Conservation (phyloP, 306 rosid genomes). For the Rubus idaeus region DNA sequence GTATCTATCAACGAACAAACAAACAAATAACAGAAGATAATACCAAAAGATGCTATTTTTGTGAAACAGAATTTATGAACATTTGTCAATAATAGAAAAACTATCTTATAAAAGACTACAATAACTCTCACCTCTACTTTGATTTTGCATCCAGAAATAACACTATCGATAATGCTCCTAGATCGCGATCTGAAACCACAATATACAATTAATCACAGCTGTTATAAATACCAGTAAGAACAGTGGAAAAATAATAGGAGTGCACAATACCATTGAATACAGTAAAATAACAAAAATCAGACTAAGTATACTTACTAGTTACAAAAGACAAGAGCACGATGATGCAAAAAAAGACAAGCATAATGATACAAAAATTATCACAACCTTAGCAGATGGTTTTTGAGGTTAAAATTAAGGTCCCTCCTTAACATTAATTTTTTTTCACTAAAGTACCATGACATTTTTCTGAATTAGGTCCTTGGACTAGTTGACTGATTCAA, state of each 20-base stretch:
- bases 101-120: slow-evolving; percentile 9
- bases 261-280: neutral
- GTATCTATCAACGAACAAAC: neutral
- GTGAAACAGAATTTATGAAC: neutral
- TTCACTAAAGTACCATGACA: too few relatives aligned
- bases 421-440: too few relatives aligned
- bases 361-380: neutral
- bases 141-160: slow-evolving; percentile 63
- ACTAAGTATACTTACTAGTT: neutral
- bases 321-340: neutral
- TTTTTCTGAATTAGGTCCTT: neutral
- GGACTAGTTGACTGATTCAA: too few relatives aligned
- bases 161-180: slow-evolving; percentile 68
- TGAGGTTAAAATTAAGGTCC: too few relatives aligned
- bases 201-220: slow-evolving; percentile 18
- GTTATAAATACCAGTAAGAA: slow-evolving; percentile 20
- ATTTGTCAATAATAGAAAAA: neutral
- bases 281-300: neutral
- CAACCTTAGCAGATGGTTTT: too few relatives aligned
- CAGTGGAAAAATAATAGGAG: slow-evolving; percentile 2
- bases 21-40: neutral
- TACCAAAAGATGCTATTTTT: neutral
- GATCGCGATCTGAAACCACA: slow-evolving; percentile 64
- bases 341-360: too few relatives aligned
- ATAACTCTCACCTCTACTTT: slow-evolving; percentile 61